A percentile compares a stretch with the other conserved stretches of the same genome.
phyloP scores from a whole-genome alignment of 78 protist species.

The Thecamonas trahens region DNA sequence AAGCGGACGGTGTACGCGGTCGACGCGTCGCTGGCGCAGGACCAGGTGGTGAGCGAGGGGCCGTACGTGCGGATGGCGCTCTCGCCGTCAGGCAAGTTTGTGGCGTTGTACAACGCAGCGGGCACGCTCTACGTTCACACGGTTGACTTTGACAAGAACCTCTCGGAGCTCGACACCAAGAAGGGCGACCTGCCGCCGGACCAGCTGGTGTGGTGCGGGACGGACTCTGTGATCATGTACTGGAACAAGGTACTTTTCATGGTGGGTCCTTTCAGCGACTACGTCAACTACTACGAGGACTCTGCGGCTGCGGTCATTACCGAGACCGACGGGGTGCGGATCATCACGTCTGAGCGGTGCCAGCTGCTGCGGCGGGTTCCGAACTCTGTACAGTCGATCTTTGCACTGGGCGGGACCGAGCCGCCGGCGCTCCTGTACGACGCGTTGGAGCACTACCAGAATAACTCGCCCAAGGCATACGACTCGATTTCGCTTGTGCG shows the following conservation, averaged over 20 bases:
- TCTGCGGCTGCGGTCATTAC: constrained; percentile 33
- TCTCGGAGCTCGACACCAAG: constrained; percentile 24
- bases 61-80: constrained; percentile 3
- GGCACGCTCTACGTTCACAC: constrained; percentile 18
- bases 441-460: constrained; percentile 53
- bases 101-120: constrained; percentile 4
- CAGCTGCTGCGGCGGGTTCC: constrained; percentile 77
- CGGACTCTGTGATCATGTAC: constrained; percentile 38
- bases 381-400: constrained; percentile 8
- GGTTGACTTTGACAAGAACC: constrained; percentile 9
- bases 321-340: constrained; percentile 77
- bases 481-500: constrained; percentile 43
- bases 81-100: constrained; percentile 25
- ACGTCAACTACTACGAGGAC: constrained; percentile 30
- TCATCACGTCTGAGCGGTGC: constrained; percentile 29
- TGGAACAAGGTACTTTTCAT: constrained; percentile 50
- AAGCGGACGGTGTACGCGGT: not conserved
- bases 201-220: constrained; percentile 53
- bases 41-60: constrained; percentile 14
- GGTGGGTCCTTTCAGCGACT: constrained; percentile 54
- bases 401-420: constrained; percentile 45
- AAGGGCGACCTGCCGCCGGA: constrained; percentile 17
- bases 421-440: constrained; percentile 64
- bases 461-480: constrained; percentile 43
- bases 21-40: not conserved